A percentile compares a stretch with the other conserved stretches of the same genome.
These are phyloP conservation scores for Chytriomyces sp. DNA, from an alignment of 192 early-diverging fungal genomes.

Conservation along the genomic window DNA sequence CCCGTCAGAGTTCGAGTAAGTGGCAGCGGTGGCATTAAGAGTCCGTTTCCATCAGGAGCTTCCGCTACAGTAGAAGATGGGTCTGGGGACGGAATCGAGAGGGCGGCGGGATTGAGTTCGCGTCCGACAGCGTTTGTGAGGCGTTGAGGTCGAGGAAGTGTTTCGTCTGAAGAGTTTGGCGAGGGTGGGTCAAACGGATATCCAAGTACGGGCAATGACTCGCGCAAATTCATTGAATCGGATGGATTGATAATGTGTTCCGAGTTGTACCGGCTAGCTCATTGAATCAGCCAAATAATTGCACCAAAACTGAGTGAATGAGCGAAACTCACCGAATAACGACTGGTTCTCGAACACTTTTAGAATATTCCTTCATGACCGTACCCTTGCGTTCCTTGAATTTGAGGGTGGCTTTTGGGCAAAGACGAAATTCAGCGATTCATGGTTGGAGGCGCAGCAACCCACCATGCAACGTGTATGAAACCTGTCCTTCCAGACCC, in stretches of 20 bases:
- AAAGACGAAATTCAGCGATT: not conserved
- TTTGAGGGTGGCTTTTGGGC: not conserved
- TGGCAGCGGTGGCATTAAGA: not conserved
- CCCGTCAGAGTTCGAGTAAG: not conserved
- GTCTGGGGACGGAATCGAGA: not conserved
- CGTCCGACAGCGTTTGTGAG: not conserved
- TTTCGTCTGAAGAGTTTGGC: not conserved
- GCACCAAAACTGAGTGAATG: not conserved
- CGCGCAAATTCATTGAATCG: not conserved
- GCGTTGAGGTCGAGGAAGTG: not conserved
- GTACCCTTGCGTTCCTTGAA: conserved; percentile 1
- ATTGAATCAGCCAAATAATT: not conserved
- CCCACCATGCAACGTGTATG: conserved; percentile 5
- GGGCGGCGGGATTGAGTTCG: not conserved
- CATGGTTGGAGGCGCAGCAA: not conserved
- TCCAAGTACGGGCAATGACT: conserved; percentile 3
- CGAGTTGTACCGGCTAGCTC: not conserved
- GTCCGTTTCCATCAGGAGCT: too few relatives aligned
- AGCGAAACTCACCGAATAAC: conserved; percentile 9
- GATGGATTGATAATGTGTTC: conserved; percentile 15
- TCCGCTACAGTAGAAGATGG: not conserved
- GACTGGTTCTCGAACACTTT: not conserved
- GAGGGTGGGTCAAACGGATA: conserved; percentile 5
- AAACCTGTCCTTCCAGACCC: not conserved
- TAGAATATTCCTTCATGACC: not conserved